phyloP scores from a whole-genome alignment of 2,329 filamentous ascomycete species.

The Stagonosporopsis rhizophila region DNA sequence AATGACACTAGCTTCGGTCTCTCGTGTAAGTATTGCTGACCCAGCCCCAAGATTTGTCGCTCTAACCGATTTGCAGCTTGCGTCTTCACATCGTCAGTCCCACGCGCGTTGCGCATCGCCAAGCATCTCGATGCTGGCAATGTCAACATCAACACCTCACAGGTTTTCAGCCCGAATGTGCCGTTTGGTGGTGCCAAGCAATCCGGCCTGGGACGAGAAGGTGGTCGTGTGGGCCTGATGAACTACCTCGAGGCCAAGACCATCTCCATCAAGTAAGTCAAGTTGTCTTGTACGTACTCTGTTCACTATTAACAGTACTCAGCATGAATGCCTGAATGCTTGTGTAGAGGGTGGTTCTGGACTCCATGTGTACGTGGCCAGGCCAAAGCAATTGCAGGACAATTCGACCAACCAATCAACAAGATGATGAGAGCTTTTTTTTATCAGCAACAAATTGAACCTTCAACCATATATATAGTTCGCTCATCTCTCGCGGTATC shows the following conservation, averaged over 20 bases:
- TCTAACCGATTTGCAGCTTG: slow-evolving; percentile 19
- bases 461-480: background rate
- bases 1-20: slow-evolving; percentile 44
- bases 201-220: slow-evolving; percentile 43
- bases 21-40: slow-evolving; percentile 11
- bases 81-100: slow-evolving; percentile 35
- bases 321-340: slow-evolving; percentile 12
- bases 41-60: no score
- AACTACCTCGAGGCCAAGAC: slow-evolving; percentile 45
- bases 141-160: slow-evolving; percentile 41
- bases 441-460: background rate
- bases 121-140: slow-evolving; percentile 41
- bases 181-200: slow-evolving; percentile 47
- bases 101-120: slow-evolving; percentile 40
- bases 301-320: background rate
- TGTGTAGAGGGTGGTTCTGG: background rate
- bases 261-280: slow-evolving; percentile 40
- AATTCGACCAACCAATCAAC: background rate
- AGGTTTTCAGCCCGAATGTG: slow-evolving; percentile 22
- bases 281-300: background rate
- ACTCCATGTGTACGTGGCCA: background rate
- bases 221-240: slow-evolving; percentile 38
- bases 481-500: background rate
- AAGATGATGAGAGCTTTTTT: background rate
- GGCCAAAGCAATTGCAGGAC: background rate